Percentiles rank a stretch among this genome's conserved stretches.
Evolutionary conservation across 176 grass and related monocot genomes (phyloP).

Genomic region (Oropetium thomaeum): DNA sequence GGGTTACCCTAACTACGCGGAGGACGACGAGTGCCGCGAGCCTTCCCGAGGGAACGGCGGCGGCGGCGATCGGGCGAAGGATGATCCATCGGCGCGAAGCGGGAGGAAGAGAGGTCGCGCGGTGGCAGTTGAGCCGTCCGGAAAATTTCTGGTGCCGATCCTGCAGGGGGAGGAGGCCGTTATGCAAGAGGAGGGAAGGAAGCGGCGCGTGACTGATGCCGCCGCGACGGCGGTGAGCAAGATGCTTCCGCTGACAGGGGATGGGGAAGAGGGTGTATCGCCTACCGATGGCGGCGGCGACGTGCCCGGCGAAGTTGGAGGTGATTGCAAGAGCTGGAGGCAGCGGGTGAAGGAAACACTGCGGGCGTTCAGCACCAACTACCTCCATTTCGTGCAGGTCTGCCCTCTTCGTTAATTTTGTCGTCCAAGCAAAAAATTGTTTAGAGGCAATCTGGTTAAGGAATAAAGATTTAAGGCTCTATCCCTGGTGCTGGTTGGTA

Average conservation of each 20-base stretch:
- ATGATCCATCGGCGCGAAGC: conserved; percentile 27
- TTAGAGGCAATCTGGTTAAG: neutral
- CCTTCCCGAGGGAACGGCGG: neutral
- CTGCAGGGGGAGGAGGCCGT: conserved; percentile 31
- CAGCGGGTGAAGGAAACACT: conserved; percentile 49
- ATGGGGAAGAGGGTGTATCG: neutral
- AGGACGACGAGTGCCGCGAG: neutral
- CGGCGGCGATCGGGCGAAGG: neutral
- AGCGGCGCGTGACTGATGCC: conserved; percentile 10
- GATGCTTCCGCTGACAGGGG: conserved; percentile 17
- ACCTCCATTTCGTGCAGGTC: conserved; percentile 69
- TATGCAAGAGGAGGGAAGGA: conserved; percentile 21
- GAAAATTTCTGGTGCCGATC: conserved; percentile 10
- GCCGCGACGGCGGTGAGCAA: conserved; percentile 18
- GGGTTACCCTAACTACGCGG: conserved; percentile 16
- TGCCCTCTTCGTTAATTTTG: neutral
- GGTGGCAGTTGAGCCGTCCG: neutral
- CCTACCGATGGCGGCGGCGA: conserved; percentile 4
- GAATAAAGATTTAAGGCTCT: neutral
- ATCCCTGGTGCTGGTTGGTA: neutral
- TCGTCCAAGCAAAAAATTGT: neutral
- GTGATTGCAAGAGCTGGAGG: conserved; percentile 29
- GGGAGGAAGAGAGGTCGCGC: conserved; percentile 18
- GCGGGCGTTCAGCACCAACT: conserved; percentile 50
- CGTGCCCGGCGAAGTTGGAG: neutral